Base-by-base conservation (phyloP, 371 early-diverging fungal species). In the Mycotypha africana region DNA sequence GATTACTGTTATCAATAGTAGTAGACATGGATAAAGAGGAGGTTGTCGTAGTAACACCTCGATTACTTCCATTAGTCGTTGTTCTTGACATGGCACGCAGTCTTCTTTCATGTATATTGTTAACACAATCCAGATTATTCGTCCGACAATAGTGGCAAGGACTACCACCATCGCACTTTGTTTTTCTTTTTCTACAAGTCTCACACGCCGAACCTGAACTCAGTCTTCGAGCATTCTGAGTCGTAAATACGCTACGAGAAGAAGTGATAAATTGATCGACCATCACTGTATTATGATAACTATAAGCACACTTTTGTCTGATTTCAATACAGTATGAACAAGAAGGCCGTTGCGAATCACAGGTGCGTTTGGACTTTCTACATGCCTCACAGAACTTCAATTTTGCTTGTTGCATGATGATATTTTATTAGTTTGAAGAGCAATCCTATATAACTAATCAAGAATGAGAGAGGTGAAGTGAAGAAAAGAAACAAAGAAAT, bases 21-120 rank as follows among this genome's bases (percentile, higher is more conserved):
- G 34, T 9, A 33, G 34, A n/a, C n/a, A n/a, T n/a, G n/a, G n/a
- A n/a, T n/a, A n/a, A n/a, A n/a, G n/a, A n/a, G n/a, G n/a, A n/a
- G n/a, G n/a, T n/a, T n/a, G 6, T 14, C 22, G 9, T 9, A 34
- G 42, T 51, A n/a, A n/a, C n/a, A n/a, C n/a, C n/a, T n/a, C n/a
- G 47, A 20, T 50, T 51, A 20, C 22, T 49, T 4, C 22, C 30
- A 3, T 47, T 33, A 37, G 8, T 38, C 14, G 19, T 38, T 28
- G 15, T 31, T 16, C 39, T 51, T 41, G 9, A 43, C 44, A 20
- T 59, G 9, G 11, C 5, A 4, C 5, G 42, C 31, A 59, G 59
- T 30, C 70, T 59, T 40, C 67, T 52, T 38, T 74, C 74, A 2
- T n/a, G n/a, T n/a, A 70, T 62, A 43, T 74, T 55, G 36, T 74